Percentiles rank a stretch among this genome's conserved stretches.
Evolutionary conservation across 768 basidiomycete species (phyloP).

Genomic region (Boletus sensibilis): DNA sequence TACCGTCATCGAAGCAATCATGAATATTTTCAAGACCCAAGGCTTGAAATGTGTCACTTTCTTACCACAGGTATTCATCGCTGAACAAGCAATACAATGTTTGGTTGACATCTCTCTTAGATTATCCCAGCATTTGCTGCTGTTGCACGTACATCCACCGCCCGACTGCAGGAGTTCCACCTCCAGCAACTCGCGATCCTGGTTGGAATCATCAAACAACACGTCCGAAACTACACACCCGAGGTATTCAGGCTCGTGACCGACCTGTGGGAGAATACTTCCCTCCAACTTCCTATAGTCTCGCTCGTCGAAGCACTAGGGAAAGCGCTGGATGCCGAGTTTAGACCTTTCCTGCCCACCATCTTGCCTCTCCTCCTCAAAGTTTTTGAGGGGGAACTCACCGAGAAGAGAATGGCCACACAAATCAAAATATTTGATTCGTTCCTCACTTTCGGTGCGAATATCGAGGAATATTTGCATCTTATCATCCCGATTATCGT

Average conservation of each 20-base stretch:
- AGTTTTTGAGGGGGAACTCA: slow-evolving; percentile 86
- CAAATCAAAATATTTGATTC: slow-evolving; percentile 94
- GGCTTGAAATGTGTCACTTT: slow-evolving; percentile 95
- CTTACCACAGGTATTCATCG: slow-evolving; percentile 71
- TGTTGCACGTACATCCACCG: slow-evolving; percentile 79
- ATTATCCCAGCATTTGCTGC: slow-evolving; percentile 94
- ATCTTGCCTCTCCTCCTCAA: slow-evolving; percentile 87
- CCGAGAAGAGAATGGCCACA: slow-evolving; percentile 71
- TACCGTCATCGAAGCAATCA: slow-evolving; percentile 94
- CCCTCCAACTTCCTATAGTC: slow-evolving; percentile 88
- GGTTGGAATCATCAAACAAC: slow-evolving; percentile 95
- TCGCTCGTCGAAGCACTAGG: slow-evolving; percentile 90
- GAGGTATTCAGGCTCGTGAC: slow-evolving; percentile 83
- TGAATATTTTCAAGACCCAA: slow-evolving; percentile 99
- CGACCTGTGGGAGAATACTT: slow-evolving; percentile 85
- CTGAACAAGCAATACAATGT: neutral
- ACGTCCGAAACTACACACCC: slow-evolving; percentile 87
- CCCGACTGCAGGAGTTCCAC: slow-evolving; percentile 88
- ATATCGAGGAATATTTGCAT: slow-evolving; percentile 97
- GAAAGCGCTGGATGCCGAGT: slow-evolving; percentile 92
- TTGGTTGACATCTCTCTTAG: slow-evolving; percentile 36
- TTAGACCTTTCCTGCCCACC: slow-evolving; percentile 91
- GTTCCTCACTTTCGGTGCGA: slow-evolving; percentile 91
- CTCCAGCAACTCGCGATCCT: slow-evolving; percentile 94
- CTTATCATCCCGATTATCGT: slow-evolving; percentile 95